Conservation (phyloP, 805 yeast genomes). For the Metschnikowia proteae region DNA sequence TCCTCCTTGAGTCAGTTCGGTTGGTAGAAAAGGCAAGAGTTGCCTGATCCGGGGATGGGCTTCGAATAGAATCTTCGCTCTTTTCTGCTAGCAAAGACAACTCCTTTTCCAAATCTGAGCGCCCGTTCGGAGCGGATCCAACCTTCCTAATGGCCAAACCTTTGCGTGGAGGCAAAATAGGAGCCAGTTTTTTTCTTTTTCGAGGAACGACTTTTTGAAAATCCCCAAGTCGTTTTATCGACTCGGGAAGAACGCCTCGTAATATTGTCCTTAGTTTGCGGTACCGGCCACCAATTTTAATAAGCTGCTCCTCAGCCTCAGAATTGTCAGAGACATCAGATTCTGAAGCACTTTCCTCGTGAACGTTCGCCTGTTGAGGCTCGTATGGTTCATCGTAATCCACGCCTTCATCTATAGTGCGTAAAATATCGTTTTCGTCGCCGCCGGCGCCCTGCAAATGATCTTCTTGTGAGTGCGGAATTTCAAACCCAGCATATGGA, state of each 20-base stretch:
- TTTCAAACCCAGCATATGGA: conserved; percentile 12
- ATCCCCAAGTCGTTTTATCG: conserved; percentile 31
- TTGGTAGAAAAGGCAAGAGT: neutral
- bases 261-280: conserved; percentile 29
- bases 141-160: conserved; percentile 36
- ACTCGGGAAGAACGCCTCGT: conserved; percentile 38
- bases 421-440: neutral
- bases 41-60: neutral
- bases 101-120: conserved; percentile 11
- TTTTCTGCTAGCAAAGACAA: conserved; percentile 2
- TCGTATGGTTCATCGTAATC: neutral
- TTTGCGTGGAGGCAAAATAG: conserved; percentile 20
- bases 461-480: conserved; percentile 4
- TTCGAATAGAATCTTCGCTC: neutral
- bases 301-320: conserved; percentile 15
- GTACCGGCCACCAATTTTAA: conserved; percentile 19
- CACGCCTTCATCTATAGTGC: conserved; percentile 1
- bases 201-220: conserved; percentile 14
- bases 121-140: conserved; percentile 2
- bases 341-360: neutral
- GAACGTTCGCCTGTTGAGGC: neutral
- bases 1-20: neutral
- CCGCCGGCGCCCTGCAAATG: neutral
- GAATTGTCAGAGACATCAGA: neutral
- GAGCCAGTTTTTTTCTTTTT: neutral